These are phyloP conservation scores for Fragaria vesca DNA, from an alignment of 306 rosid genomes.

Conservation along the genomic window DNA sequence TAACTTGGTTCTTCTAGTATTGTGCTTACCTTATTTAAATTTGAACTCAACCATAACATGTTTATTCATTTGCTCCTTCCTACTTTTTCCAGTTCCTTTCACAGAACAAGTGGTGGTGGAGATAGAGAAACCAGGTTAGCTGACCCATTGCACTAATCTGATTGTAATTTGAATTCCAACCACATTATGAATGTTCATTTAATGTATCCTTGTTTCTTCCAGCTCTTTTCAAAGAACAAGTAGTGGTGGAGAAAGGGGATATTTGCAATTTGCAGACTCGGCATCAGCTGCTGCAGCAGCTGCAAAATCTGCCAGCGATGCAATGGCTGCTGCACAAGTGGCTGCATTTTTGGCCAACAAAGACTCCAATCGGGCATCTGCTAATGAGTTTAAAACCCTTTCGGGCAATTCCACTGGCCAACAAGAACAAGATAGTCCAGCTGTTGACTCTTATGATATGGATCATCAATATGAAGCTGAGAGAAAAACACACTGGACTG, in stretches of 20 bases:
- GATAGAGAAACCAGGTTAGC: conserved; percentile 22
- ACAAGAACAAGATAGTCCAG: conserved; percentile 29
- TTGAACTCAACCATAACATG: neutral
- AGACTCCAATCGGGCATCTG: conserved; percentile 36
- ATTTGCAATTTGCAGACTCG: conserved; percentile 50
- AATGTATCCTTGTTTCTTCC: conserved; percentile 10
- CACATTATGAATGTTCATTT: neutral
- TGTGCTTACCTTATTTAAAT: neutral
- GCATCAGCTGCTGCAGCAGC: conserved; percentile 89
- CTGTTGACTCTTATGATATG: conserved; percentile 27
- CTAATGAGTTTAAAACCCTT: conserved; percentile 21
- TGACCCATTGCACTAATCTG: neutral
- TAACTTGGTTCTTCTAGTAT: neutral
- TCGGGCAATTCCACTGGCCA: conserved; percentile 17
- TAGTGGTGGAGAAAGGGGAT: conserved; percentile 33
- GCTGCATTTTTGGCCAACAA: conserved; percentile 86
- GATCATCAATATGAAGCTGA: conserved; percentile 32
- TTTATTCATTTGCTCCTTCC: neutral
- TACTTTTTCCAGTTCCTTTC: conserved; percentile 20
- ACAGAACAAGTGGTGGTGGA: conserved; percentile 17
- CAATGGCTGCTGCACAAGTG: conserved; percentile 90
- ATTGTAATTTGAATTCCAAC: neutral
- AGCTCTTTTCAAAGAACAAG: conserved; percentile 27
- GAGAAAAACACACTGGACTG: conserved; percentile 36
- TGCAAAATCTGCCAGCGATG: conserved; percentile 78